phyloP scores from a whole-genome alignment of 192 early-diverging fungal species.

The Linnemannia elongata region DNA sequence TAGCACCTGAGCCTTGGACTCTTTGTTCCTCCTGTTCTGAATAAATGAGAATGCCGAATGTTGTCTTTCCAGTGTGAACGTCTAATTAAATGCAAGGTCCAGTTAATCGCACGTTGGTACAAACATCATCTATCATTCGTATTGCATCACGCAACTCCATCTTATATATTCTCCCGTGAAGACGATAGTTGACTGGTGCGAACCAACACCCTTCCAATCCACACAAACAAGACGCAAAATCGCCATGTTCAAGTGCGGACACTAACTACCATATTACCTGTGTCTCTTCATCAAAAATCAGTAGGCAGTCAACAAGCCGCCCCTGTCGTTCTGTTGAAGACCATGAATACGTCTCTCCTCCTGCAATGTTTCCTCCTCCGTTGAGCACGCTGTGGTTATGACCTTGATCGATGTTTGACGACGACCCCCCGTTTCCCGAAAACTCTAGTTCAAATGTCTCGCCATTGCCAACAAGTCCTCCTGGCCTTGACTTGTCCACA shows the following conservation, averaged over 20 bases:
- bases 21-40: slow-evolving; percentile 35
- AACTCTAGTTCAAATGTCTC: slow-evolving; percentile 52
- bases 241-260: too few relatives aligned
- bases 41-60: slow-evolving; percentile 44
- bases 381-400: not conserved
- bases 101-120: not conserved
- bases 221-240: too few relatives aligned
- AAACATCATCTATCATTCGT: not conserved
- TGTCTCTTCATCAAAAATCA: slow-evolving; percentile 54
- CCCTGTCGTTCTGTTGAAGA: slow-evolving; percentile 17
- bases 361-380: slow-evolving; percentile 5
- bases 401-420: not conserved
- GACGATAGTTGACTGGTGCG: not conserved
- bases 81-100: slow-evolving; percentile 7
- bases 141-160: not conserved
- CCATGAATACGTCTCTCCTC: slow-evolving; percentile 43
- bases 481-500: slow-evolving; percentile 49
- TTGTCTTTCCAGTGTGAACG: slow-evolving; percentile 45
- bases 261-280: slow-evolving; percentile 18
- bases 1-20: slow-evolving; percentile 28
- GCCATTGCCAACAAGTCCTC: slow-evolving; percentile 44
- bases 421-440: slow-evolving; percentile 31
- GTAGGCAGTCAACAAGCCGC: slow-evolving; percentile 39
- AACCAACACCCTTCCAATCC: too few relatives aligned
- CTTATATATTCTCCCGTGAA: not conserved